Evolutionary conservation across 1,284 basidiomycete genomes (phyloP).

Genomic region (Gomphus sp.): DNA sequence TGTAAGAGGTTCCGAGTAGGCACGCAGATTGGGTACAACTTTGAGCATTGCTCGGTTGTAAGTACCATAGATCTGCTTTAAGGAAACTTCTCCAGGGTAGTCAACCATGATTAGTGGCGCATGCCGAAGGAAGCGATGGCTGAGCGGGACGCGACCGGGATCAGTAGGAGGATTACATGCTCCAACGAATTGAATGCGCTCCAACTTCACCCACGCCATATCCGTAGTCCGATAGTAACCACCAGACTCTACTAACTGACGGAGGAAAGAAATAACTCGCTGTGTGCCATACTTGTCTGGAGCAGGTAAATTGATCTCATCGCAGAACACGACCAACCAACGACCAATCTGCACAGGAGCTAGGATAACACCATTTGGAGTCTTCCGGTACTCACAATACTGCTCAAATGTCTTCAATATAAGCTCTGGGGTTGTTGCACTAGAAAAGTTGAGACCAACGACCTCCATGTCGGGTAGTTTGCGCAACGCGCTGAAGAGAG

Average conservation of each 20-base stretch:
- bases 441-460: slow-evolving; percentile 98
- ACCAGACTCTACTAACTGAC: slow-evolving; percentile 91
- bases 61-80: slow-evolving; percentile 99
- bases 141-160: slow-evolving; percentile 97
- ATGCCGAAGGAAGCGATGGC: slow-evolving; percentile 94
- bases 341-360: slow-evolving; percentile 92
- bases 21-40: slow-evolving; percentile 87
- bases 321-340: slow-evolving; percentile 99
- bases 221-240: slow-evolving; percentile 95
- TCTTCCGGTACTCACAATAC: slow-evolving; percentile 98
- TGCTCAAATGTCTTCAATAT: slow-evolving; percentile 99
- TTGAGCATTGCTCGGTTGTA: slow-evolving; percentile 96
- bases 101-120: slow-evolving; percentile 99
- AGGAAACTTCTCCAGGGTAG: slow-evolving; percentile 93
- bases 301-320: slow-evolving; percentile 98
- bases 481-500: slow-evolving; percentile 95
- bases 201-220: slow-evolving; percentile 95
- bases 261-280: slow-evolving; percentile 95
- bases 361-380: slow-evolving; percentile 92
- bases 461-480: slow-evolving; percentile 99
- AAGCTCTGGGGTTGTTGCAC: slow-evolving; percentile 95
- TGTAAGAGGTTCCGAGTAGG: slow-evolving; percentile 91
- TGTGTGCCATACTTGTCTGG: slow-evolving; percentile 99
- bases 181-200: slow-evolving; percentile 98
- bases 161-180: slow-evolving; percentile 99